Evolutionary conservation across 1,284 basidiomycete genomes (phyloP).

Genomic region (Mycosarcoma mackinlayi): DNA sequence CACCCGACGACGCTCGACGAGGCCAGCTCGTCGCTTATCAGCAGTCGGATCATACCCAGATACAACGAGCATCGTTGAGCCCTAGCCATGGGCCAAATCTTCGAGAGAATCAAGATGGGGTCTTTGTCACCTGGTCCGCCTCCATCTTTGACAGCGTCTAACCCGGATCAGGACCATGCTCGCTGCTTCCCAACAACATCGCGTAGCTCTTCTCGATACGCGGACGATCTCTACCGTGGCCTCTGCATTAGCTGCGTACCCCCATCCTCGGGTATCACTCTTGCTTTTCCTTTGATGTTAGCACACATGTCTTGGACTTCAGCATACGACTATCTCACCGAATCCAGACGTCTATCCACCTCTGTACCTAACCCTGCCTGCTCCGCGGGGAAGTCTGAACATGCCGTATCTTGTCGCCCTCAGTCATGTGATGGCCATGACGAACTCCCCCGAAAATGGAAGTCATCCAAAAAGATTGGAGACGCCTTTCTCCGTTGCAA

Average conservation of each 20-base stretch:
- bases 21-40: too few relatives aligned
- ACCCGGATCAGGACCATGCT: not conserved
- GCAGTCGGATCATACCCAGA: too few relatives aligned
- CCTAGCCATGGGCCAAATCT: not conserved
- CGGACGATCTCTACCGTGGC: not conserved
- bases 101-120: not conserved
- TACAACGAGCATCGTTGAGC: not conserved
- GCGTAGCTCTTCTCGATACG: slow-evolving; percentile 4
- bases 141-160: not conserved
- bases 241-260: too few relatives aligned
- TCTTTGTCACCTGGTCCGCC: not conserved
- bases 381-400: not conserved
- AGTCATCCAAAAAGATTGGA: slow-evolving; percentile 1
- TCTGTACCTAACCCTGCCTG: too few relatives aligned
- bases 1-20: too few relatives aligned
- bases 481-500: slow-evolving; percentile 11
- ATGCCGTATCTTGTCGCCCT: not conserved
- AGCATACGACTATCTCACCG: not conserved
- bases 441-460: too few relatives aligned
- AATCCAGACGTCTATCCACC: not conserved
- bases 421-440: too few relatives aligned
- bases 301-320: slow-evolving; percentile 6
- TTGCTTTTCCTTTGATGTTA: not conserved
- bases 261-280: too few relatives aligned
- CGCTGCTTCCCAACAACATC: slow-evolving; percentile 28